Conservation (phyloP, 163 green algal genomes). For the Smithsoniella earleae region DNA sequence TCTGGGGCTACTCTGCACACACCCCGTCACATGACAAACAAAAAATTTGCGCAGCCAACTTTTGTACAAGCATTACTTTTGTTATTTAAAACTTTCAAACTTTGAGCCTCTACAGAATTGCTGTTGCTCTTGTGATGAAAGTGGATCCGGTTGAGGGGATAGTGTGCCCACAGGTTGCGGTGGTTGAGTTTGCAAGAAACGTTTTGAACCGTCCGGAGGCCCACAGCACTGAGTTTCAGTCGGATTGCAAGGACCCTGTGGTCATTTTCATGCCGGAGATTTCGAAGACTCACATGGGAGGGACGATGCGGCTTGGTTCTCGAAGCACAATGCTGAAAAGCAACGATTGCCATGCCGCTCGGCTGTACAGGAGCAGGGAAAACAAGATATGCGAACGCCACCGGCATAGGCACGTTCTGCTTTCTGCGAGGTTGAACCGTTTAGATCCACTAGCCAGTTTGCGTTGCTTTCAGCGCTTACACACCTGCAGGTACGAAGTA, state of each 20-base stretch:
- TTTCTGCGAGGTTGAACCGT: not conserved
- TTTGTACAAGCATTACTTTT: too few relatives aligned
- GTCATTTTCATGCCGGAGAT: conserved; percentile 92
- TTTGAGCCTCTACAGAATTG: too few relatives aligned
- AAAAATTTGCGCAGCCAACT: too few relatives aligned
- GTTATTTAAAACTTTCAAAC: too few relatives aligned
- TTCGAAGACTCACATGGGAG: conserved; percentile 64
- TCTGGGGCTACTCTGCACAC: too few relatives aligned
- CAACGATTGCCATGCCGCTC: conserved; percentile 77
- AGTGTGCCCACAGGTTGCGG: conserved; percentile 60
- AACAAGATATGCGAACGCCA: conserved; percentile 86
- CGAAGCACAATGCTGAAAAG: conserved; percentile 67
- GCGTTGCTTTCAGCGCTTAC: conserved; percentile 17
- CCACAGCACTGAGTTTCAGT: conserved; percentile 82
- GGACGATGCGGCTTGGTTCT: conserved; percentile 92
- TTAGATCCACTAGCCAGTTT: not conserved
- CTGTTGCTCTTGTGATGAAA: too few relatives aligned
- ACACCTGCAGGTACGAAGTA: conserved; percentile 82
- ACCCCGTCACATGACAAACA: too few relatives aligned
- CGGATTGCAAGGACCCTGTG: conserved; percentile 63
- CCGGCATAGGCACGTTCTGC: conserved; percentile 68
- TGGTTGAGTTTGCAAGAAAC: conserved; percentile 95
- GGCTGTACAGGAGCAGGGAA: conserved; percentile 79
- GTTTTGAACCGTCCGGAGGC: conserved; percentile 75
- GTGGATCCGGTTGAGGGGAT: too few relatives aligned